Evolutionary conservation across 192 early-diverging fungal genomes (phyloP).

Genomic region (Allomyces javanicus): DNA sequence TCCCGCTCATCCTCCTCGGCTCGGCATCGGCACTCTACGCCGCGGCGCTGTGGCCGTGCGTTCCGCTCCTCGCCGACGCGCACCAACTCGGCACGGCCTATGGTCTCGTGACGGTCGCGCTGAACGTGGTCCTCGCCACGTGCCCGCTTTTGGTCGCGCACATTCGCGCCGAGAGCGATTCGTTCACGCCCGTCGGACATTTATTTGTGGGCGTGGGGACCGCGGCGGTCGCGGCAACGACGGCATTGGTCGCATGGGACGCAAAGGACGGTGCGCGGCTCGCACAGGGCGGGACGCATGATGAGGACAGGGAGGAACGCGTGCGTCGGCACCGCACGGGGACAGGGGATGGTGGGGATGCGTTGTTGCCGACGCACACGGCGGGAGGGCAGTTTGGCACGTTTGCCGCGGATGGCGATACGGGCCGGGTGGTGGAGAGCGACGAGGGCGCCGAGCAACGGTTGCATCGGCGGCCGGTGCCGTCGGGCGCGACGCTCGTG

Average conservation of each 20-base stretch:
- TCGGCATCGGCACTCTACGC: constrained; percentile 35
- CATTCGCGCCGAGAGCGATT: constrained; percentile 12
- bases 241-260: neutral
- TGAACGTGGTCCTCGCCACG: constrained; percentile 32
- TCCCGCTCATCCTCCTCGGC: constrained; percentile 29
- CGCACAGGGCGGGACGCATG: too few species aligned
- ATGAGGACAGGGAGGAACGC: too few species aligned
- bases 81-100: constrained; percentile 50
- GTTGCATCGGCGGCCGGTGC: too few species aligned
- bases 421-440: too few species aligned
- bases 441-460: too few species aligned
- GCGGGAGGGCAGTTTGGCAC: too few species aligned
- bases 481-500: too few species aligned
- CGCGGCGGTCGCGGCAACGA: neutral
- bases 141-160: constrained; percentile 40
- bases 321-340: too few species aligned
- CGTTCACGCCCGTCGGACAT: neutral
- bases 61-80: constrained; percentile 32
- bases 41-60: constrained; percentile 41
- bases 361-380: too few species aligned
- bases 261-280: neutral
- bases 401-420: too few species aligned
- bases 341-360: too few species aligned
- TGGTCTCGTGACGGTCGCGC: constrained; percentile 33
- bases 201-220: neutral